Conservation (phyloP, 2,329 filamentous ascomycete species). For the Chalaropsis ovoidea region DNA sequence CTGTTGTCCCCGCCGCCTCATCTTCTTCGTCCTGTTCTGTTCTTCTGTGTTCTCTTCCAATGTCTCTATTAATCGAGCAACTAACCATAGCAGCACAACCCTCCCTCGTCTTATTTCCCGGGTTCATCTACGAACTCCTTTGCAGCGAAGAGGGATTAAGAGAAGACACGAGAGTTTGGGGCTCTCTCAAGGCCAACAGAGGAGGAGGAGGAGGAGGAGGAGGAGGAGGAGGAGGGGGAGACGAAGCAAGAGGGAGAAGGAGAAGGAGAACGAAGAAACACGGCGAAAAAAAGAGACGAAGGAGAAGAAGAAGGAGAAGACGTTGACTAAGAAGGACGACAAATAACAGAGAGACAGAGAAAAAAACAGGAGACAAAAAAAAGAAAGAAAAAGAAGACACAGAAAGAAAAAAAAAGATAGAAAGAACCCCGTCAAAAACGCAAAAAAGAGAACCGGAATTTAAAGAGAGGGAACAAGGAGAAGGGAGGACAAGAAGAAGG, state of each 20-base stretch:
- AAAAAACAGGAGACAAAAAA: not conserved
- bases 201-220: too few relatives aligned
- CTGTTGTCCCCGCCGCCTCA: too few relatives aligned
- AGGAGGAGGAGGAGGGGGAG: too few relatives aligned
- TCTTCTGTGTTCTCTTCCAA: too few relatives aligned
- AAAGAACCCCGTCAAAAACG: constrained; percentile 13
- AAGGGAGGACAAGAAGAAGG: constrained; percentile 10
- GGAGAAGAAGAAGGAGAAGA: not conserved
- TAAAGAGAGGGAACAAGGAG: constrained; percentile 9
- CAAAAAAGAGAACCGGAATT: constrained; percentile 17
- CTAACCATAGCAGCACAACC: too few relatives aligned
- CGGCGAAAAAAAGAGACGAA: constrained; percentile 2
- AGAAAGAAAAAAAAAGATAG: constrained; percentile 2
- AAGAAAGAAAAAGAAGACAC: constrained; percentile 7
- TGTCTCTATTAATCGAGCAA: too few relatives aligned
- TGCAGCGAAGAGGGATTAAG: too few relatives aligned
- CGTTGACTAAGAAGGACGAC: not conserved
- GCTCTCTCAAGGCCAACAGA: too few relatives aligned
- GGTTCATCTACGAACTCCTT: too few relatives aligned
- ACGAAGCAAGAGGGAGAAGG: not conserved
- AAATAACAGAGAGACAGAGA: not conserved
- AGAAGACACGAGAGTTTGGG: too few relatives aligned
- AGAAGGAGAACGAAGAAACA: not conserved
- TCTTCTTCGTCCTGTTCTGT: too few relatives aligned
- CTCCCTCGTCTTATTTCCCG: too few relatives aligned